These are phyloP conservation scores for Aspergillus persii DNA, from an alignment of 2,329 filamentous ascomycete species.

Conservation along the genomic window DNA sequence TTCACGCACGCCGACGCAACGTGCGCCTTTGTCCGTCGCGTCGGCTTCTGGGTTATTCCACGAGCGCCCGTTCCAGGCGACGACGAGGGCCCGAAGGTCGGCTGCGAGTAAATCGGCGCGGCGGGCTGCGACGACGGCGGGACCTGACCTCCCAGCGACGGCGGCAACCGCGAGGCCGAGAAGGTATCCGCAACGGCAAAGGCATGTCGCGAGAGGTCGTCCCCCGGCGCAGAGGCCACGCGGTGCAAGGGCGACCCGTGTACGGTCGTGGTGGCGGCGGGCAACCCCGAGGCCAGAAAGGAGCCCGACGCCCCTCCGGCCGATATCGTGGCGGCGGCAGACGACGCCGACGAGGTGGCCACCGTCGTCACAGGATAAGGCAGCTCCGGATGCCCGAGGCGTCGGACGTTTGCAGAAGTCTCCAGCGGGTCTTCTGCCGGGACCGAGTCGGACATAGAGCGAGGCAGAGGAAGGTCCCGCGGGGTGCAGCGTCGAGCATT, in stretches of 20 bases:
- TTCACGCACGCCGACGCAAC: constrained; percentile 50
- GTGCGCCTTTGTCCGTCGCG: constrained; percentile 47
- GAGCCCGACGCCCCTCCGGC: constrained; percentile 9
- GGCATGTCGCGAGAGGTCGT: constrained; percentile 17
- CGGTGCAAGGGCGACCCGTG: constrained; percentile 17
- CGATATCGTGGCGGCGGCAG: constrained; percentile 7
- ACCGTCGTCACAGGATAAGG: constrained; percentile 22
- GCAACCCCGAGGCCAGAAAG: constrained; percentile 14
- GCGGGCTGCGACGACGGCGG: constrained; percentile 18
- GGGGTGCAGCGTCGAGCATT: constrained; percentile 40
- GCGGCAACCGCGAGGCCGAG: constrained; percentile 16
- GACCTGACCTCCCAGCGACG: constrained; percentile 20
- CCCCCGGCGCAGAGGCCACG: constrained; percentile 12
- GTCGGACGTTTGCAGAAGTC: constrained; percentile 34
- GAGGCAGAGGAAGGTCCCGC: constrained; percentile 39
- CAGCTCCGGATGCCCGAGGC: constrained; percentile 30
- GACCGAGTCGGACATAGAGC: constrained; percentile 46
- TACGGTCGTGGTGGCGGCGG: constrained; percentile 10
- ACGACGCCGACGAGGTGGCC: constrained; percentile 12
- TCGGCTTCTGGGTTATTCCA: constrained; percentile 36
- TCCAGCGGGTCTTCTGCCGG: constrained; percentile 37
- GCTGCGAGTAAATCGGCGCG: constrained; percentile 25
- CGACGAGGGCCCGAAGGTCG: constrained; percentile 20
- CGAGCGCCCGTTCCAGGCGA: constrained; percentile 23
- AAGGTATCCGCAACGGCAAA: constrained; percentile 20